A percentile compares a stretch with the other conserved stretches of the same genome.
Conservation (phyloP, 495 filamentous ascomycete species). For the Neohortaea acidophila region DNA sequence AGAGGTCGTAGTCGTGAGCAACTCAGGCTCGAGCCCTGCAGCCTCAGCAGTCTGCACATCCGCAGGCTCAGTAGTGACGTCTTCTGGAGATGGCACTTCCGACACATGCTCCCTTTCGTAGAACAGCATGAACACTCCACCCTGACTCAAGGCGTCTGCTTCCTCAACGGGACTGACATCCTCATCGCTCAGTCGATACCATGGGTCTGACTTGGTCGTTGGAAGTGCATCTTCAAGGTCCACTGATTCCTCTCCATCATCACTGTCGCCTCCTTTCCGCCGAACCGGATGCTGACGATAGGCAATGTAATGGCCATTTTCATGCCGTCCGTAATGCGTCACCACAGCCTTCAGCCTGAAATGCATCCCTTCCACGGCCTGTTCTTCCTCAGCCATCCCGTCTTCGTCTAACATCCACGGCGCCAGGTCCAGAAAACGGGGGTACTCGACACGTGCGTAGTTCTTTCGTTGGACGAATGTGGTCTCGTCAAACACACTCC, state of each 20-base stretch:
- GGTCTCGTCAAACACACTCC: slow-evolving; percentile 73
- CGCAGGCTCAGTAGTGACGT: background rate
- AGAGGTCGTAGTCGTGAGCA: background rate
- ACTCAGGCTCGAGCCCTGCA: background rate
- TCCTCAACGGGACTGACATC: slow-evolving; percentile 62
- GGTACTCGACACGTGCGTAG: slow-evolving; percentile 59
- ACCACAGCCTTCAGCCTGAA: slow-evolving; percentile 77
- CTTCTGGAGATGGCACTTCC: background rate
- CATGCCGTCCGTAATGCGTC: slow-evolving; percentile 77
- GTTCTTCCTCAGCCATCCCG: too few species aligned
- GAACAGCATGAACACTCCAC: slow-evolving; percentile 94
- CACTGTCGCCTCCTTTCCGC: background rate
- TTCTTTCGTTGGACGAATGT: slow-evolving; percentile 74
- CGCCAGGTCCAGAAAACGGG: slow-evolving; percentile 52
- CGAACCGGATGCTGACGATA: slow-evolving; percentile 50
- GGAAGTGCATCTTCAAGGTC: background rate
- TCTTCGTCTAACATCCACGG: slow-evolving; percentile 48
- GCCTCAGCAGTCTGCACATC: background rate
- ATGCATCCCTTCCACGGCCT: background rate
- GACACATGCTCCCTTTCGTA: slow-evolving; percentile 44
- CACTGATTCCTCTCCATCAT: slow-evolving; percentile 2
- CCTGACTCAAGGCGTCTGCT: slow-evolving; percentile 53
- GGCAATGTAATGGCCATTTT: slow-evolving; percentile 91
- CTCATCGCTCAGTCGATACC: slow-evolving; percentile 82
- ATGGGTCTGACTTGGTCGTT: slow-evolving; percentile 23